A percentile compares a stretch with the other conserved stretches of the same genome.
Evolutionary conservation across 805 yeast genomes (phyloP).

Genomic region (Hanseniaspora jakobsenii): DNA sequence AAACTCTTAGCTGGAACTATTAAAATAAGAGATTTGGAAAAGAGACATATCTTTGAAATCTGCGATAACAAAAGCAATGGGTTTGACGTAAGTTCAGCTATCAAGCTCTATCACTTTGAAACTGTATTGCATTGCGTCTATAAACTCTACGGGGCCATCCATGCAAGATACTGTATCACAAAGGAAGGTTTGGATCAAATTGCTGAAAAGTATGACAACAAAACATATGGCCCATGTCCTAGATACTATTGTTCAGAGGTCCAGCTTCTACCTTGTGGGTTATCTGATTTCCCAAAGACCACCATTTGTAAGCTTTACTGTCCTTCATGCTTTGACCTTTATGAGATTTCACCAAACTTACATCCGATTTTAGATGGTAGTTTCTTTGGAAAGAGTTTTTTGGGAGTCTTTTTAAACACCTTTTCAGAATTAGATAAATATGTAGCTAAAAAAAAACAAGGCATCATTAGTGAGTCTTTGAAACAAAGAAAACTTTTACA

Average conservation of each 20-base stretch:
- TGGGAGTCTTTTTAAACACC: conserved; percentile 81
- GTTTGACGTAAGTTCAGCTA: background rate
- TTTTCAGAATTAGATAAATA: conserved; percentile 82
- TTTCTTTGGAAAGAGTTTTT: conserved; percentile 90
- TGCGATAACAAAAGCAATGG: conserved; percentile 16
- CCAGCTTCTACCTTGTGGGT: conserved; percentile 83
- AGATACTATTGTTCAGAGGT: conserved; percentile 80
- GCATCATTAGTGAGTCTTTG: conserved; percentile 14
- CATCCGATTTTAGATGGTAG: conserved; percentile 90
- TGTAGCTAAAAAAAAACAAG: conserved; percentile 44
- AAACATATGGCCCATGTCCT: conserved; percentile 86
- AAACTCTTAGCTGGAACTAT: conserved; percentile 73
- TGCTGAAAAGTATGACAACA: conserved; percentile 88
- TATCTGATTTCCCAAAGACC: conserved; percentile 79
- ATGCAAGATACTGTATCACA: conserved; percentile 79
- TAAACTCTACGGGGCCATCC: conserved; percentile 82
- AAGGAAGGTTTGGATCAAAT: conserved; percentile 79
- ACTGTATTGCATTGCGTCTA: conserved; percentile 83
- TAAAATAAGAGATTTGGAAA: conserved; percentile 39
- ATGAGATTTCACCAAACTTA: conserved; percentile 76
- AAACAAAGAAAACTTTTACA: conserved; percentile 6
- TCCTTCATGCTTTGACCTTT: conserved; percentile 87
- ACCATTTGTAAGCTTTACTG: conserved; percentile 88
- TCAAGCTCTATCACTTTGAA: conserved; percentile 22
- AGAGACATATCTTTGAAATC: conserved; percentile 21